Evolutionary conservation across 495 filamentous ascomycete species (phyloP).

Genomic region (Cercophora scortea): DNA sequence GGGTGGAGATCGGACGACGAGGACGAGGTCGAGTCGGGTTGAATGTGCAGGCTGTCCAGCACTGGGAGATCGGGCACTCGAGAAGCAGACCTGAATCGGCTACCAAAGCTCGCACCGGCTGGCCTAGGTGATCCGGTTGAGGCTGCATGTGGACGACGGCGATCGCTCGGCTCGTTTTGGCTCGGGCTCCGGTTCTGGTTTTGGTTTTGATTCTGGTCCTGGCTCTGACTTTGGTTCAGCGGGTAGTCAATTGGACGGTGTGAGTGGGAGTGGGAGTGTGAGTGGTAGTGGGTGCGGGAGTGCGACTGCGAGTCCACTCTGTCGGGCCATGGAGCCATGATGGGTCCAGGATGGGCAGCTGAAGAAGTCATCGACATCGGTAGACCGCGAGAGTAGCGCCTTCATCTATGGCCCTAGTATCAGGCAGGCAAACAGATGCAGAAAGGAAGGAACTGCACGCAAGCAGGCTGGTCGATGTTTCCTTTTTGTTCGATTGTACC

Average conservation of each 20-base stretch:
- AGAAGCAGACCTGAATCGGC: conserved; percentile 11
- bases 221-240: neutral
- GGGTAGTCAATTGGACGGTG: conserved; percentile 4
- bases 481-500: neutral
- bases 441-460: neutral
- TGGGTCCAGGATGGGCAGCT: neutral
- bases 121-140: neutral
- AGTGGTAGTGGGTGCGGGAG: too few species aligned
- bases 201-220: neutral
- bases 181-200: neutral
- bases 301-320: conserved; percentile 12
- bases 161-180: neutral
- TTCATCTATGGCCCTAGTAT: neutral
- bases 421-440: neutral
- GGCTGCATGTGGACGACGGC: conserved; percentile 1
- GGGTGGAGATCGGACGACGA: conserved; percentile 32
- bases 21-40: conserved; percentile 35
- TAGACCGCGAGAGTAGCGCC: neutral
- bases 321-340: conserved; percentile 19
- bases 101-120: neutral
- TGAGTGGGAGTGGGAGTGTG: too few species aligned
- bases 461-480: neutral
- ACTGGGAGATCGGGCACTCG: conserved; percentile 12
- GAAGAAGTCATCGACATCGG: neutral
- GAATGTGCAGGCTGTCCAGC: conserved; percentile 16